Percentiles rank a stretch among this genome's conserved stretches.
These are phyloP conservation scores for Lentinula guzmanii DNA, from an alignment of 768 basidiomycete genomes.

Conservation along the genomic window DNA sequence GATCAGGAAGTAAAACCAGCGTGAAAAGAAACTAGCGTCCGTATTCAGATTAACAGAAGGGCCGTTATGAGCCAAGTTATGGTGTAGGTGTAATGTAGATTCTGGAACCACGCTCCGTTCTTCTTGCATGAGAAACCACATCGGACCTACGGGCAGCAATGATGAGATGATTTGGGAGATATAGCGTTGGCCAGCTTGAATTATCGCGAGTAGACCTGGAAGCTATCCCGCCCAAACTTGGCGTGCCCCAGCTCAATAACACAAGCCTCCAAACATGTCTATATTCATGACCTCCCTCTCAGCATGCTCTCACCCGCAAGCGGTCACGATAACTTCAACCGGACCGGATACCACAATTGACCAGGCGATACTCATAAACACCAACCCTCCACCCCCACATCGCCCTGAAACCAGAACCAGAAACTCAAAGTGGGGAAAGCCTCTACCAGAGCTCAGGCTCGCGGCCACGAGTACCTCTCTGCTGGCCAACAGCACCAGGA, in stretches of 20 bases:
- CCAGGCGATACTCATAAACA: constrained; percentile 28
- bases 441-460: constrained; percentile 55
- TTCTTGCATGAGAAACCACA: constrained; percentile 7
- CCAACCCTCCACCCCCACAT: constrained; percentile 43
- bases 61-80: constrained; percentile 22
- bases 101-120: constrained; percentile 1
- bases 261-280: constrained; percentile 10
- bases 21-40: constrained; percentile 77
- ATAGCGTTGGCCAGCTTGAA: constrained; percentile 10
- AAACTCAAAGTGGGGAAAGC: constrained; percentile 20
- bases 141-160: neutral
- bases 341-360: constrained; percentile 28
- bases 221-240: constrained; percentile 24
- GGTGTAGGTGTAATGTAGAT: constrained; percentile 19
- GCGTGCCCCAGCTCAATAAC: constrained; percentile 29
- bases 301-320: constrained; percentile 5
- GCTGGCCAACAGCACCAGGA: constrained; percentile 43
- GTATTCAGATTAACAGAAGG: constrained; percentile 39
- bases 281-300: neutral
- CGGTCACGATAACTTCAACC: constrained; percentile 26
- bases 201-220: constrained; percentile 5
- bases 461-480: constrained; percentile 37
- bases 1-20: constrained; percentile 16
- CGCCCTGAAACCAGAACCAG: constrained; percentile 37
- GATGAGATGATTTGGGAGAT: neutral